Base-by-base conservation (phyloP, 257 asterid species). In the Buddleja alternifolia region DNA sequence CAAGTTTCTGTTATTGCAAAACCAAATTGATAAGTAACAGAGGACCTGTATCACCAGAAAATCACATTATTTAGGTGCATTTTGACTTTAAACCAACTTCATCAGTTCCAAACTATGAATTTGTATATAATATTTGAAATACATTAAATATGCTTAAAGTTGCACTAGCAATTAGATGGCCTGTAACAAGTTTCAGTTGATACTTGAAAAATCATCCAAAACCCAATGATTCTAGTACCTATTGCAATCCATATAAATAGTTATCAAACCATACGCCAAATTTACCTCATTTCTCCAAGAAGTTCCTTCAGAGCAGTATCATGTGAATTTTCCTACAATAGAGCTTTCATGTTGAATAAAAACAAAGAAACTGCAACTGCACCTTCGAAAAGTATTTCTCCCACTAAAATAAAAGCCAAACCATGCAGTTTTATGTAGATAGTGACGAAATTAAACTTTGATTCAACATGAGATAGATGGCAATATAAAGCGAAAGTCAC, bases 291-390 rank as follows among this genome's bases (percentile, higher is more conserved):
- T 56, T 60, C 56, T 50, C 21, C 69, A 42, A 56, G 21, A 17
- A 54, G 59, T 45, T 25, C 50, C 62, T 69, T 69, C 47, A 23
- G 67, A 64, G 59, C 50, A 59, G 41, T 46, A 52, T 29, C 17
- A 45, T 56, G 45, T 42, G 61, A 57, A 8, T 25, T 36, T 67
- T 53, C 75, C 69, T 54, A 66, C 72, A 73, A 16, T 10, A 59
- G 40, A 67, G 25, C 39, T 60, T 25, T 45, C 21, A 12, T 23
- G 45, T 56, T 66, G 52, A 51, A 45, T 55, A 32, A 34, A 20
- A 19, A 23, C 39, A 37, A n/a, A 59, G 15, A 21, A n/a, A n/a
- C n/a, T n/a, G n/a, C n/a, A 15, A 64, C 10, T 46, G n/a, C 15
- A 6, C 11, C 46, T 34, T 32, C 11, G 34, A 19, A 20, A 50